Conservation (phyloP, 148 eudicot species). For the Fagopyrum esculentum region DNA sequence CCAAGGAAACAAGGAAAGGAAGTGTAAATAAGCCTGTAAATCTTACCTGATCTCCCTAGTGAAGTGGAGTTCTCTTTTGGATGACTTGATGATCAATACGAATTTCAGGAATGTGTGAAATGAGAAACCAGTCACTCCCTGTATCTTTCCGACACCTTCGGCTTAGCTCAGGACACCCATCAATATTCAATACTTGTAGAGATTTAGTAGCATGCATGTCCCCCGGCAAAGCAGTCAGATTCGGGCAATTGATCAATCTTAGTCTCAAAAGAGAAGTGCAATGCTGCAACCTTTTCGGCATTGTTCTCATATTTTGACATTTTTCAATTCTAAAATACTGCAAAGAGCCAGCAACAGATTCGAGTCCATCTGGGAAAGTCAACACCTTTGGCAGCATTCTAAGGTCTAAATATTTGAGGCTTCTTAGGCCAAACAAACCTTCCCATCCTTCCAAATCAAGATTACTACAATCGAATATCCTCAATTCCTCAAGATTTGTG, state of each 20-base stretch:
- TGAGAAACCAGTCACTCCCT: constrained; percentile 3
- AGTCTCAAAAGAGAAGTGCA: background rate
- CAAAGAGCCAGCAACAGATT: background rate
- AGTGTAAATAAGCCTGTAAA: background rate
- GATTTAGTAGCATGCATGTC: background rate
- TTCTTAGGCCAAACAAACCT: background rate
- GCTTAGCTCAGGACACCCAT: background rate
- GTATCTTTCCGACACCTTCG: background rate
- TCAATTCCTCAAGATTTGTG: background rate
- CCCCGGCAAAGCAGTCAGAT: background rate
- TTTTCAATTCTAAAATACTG: background rate
- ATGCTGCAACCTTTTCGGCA: background rate
- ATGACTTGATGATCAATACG: background rate
- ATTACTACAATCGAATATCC: background rate
- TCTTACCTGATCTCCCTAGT: background rate
- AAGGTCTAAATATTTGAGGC: background rate
- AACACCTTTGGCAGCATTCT: background rate
- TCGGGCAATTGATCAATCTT: background rate
- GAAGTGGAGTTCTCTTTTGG: background rate
- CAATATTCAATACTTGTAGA: background rate
- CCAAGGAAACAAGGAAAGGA: background rate
- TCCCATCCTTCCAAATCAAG: constrained; percentile 2
- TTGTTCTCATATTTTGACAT: background rate
- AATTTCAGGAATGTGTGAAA: background rate
- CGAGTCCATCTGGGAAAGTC: background rate